These are phyloP conservation scores for Blastobotrys chiropterorum DNA, from an alignment of 805 yeast species.

Conservation along the genomic window DNA sequence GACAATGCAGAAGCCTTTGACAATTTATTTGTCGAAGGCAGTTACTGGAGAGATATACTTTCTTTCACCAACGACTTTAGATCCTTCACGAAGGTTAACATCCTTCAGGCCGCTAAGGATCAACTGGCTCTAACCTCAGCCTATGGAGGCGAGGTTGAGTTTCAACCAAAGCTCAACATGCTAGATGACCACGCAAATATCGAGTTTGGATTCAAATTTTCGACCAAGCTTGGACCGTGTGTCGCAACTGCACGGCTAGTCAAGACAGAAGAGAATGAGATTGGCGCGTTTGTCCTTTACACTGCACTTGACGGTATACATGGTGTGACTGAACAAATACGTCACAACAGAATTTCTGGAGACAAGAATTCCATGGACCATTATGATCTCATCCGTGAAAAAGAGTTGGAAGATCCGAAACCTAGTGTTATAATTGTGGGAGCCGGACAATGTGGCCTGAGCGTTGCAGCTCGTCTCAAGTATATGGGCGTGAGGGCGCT, in stretches of 20 bases:
- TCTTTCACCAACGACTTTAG: slow-evolving; percentile 22
- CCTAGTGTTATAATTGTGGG: slow-evolving; percentile 41
- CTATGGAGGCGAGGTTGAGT: slow-evolving; percentile 2
- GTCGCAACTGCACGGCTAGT: slow-evolving; percentile 12
- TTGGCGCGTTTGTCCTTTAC: slow-evolving; percentile 14
- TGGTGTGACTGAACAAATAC: slow-evolving; percentile 11
- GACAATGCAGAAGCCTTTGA: slow-evolving; percentile 14
- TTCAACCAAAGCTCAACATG: neutral
- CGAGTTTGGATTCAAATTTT: slow-evolving; percentile 13
- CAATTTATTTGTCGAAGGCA: slow-evolving; percentile 13
- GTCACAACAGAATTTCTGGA: slow-evolving; percentile 14
- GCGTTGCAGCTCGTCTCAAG: slow-evolving; percentile 39
- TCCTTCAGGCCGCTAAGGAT: slow-evolving; percentile 17
- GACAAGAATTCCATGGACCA: slow-evolving; percentile 2
- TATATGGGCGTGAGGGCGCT: slow-evolving; percentile 37
- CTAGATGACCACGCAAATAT: slow-evolving; percentile 1
- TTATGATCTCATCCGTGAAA: slow-evolving; percentile 2
- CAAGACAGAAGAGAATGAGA: slow-evolving; percentile 4
- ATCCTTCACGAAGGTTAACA: slow-evolving; percentile 15
- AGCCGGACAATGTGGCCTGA: slow-evolving; percentile 43
- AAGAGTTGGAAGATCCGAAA: slow-evolving; percentile 21
- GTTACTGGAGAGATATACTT: slow-evolving; percentile 21
- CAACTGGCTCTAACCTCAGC: slow-evolving; percentile 4
- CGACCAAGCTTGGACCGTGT: slow-evolving; percentile 12
- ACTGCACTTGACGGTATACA: slow-evolving; percentile 15